Evolutionary conservation across 2,329 filamentous ascomycete species (phyloP), one percentile per base, ranked within the genome.

Genomic region (Xylaria arbuscula): DNA sequence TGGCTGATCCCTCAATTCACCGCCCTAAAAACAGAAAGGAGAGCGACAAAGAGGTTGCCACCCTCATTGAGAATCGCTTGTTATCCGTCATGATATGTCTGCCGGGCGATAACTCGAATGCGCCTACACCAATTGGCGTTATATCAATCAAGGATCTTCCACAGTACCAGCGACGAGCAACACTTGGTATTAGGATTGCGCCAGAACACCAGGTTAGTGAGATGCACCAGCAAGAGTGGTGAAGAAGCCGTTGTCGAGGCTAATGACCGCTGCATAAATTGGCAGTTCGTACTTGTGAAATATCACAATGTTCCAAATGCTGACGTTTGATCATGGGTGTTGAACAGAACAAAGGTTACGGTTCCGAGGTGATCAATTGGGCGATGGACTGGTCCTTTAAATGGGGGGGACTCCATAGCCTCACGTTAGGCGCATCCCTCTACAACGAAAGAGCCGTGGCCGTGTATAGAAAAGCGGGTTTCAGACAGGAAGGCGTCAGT

Each of bases 361-460:
- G 84, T 1, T 72, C 70, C 7, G 84, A 86, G 70, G 81, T 82
- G 0, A 82, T 86, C 53, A 75, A 77, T 32, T 87, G 83, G 84
- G 80, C 75, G 0, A 70, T 85, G 3, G 78, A 83, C 28, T 86
- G 83, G 80, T 81, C 81, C 0, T 87, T 87, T 69, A 70, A 73
- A 6, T 76, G 76, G n/a, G 83, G 78, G 0, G 81, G 81, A 0
- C 72, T 84, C 74, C 84, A 86, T 68, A 75, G 81, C 4, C 80
- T 86, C 19, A 74, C 72, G 11, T 78, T 86, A 7, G 71, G 73
- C 3, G 79, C 79, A 0, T 79, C 82, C 40, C 79, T 72, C 9
- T 86, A 79, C 61, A 87, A 86, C 56, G 73, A 76, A 40, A 78
- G 82, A 0, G 84, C 82, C 0, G 54, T 78, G 10, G 75, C 78